Percentiles rank a stretch among this genome's conserved stretches.
Evolutionary conservation across 345 rosid species (phyloP).

Genomic region (Murraya koenigii): DNA sequence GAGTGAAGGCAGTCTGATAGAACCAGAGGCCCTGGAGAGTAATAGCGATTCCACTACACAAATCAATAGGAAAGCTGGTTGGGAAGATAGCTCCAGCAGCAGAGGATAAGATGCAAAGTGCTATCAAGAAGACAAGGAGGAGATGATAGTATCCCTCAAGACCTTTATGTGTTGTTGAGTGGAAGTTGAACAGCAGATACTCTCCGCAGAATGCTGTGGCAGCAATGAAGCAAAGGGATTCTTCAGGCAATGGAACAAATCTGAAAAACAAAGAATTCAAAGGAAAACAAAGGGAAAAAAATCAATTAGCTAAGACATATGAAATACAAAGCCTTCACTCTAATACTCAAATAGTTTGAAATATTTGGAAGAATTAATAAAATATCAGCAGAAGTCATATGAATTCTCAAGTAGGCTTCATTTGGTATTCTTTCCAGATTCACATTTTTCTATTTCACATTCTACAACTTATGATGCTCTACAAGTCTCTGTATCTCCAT

Average conservation of each 20-base stretch:
- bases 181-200: conserved; percentile 80
- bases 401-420: not conserved
- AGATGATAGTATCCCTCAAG: conserved; percentile 97
- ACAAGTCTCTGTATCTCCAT: not conserved
- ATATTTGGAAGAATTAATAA: not conserved
- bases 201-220: conserved; percentile 84
- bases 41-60: conserved; percentile 67
- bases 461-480: not conserved
- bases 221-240: conserved; percentile 68
- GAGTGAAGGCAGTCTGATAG: conserved; percentile 92
- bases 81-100: conserved; percentile 74
- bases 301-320: not conserved
- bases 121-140: conserved; percentile 74
- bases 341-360: not conserved
- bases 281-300: not conserved
- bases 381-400: not conserved
- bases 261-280: conserved; percentile 26
- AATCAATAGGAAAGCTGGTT: conserved; percentile 77
- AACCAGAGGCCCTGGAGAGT: conserved; percentile 98
- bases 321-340: not conserved
- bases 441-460: not conserved
- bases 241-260: conserved; percentile 69
- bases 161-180: conserved; percentile 94
- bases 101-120: conserved; percentile 59
- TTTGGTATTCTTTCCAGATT: not conserved